Percentiles rank a stretch among this genome's conserved stretches.
phyloP scores from a whole-genome alignment of 1,284 basidiomycete species.

The Cutaneotrichosporon dermatis region DNA sequence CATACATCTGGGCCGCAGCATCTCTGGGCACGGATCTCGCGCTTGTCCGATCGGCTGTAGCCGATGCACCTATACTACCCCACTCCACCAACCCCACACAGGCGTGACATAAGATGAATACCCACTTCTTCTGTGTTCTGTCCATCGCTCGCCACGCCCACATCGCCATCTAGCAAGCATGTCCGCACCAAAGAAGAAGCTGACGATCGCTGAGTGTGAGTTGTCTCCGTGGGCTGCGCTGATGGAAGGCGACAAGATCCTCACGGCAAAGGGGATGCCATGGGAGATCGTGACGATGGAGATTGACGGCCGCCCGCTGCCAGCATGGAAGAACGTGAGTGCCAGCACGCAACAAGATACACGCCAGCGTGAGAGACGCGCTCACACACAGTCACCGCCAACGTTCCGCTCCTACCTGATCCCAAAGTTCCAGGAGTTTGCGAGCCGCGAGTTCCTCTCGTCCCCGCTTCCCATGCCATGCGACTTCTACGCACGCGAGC shows the following conservation, averaged over 20 bases:
- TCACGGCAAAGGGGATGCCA: slow-evolving; percentile 31
- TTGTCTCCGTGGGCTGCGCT: not conserved
- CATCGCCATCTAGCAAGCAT: no score
- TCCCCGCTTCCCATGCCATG: slow-evolving; percentile 19
- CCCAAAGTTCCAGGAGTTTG: slow-evolving; percentile 19
- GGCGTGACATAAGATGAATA: no score
- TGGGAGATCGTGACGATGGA: slow-evolving; percentile 34
- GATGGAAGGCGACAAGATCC: slow-evolving; percentile 29
- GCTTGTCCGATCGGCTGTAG: no score
- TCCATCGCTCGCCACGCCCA: no score
- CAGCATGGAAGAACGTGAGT: slow-evolving; percentile 39
- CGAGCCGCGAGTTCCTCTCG: slow-evolving; percentile 32
- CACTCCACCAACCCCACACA: no score
- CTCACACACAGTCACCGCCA: slow-evolving; percentile 1
- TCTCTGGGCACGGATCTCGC: no score
- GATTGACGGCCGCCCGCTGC: slow-evolving; percentile 22
- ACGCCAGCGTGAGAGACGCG: not conserved
- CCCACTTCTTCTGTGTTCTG: no score
- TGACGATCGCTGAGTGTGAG: not conserved
- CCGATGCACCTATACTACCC: no score
- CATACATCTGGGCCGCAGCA: no score
- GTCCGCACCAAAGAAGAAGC: not conserved
- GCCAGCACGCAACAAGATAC: no score
- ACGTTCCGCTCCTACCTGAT: slow-evolving; percentile 7
- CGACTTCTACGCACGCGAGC: slow-evolving; percentile 8